phyloP scores from a whole-genome alignment of 352 stramenopile genomes.

The Pythium utonaiense region DNA sequence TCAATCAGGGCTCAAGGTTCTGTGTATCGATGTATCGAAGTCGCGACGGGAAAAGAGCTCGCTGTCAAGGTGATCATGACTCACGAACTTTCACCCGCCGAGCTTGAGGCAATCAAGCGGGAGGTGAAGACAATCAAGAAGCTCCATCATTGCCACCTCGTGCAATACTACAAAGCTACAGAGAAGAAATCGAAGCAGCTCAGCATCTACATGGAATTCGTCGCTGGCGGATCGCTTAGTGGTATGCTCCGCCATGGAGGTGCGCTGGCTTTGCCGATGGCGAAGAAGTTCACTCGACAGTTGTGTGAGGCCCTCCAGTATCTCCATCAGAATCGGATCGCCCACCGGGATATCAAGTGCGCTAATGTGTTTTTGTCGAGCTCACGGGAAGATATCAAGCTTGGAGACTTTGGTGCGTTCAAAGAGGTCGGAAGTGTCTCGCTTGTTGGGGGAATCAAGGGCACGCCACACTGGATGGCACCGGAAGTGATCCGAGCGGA shows the following conservation, averaged over 20 bases:
- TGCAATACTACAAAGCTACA: constrained; percentile 60
- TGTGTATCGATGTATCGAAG: constrained; percentile 70
- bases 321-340: constrained; percentile 84
- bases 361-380: constrained; percentile 74
- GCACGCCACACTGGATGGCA: constrained; percentile 91
- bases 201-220: constrained; percentile 88
- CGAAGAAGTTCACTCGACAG: constrained; percentile 74
- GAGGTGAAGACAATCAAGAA: constrained; percentile 71
- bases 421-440: constrained; percentile 69
- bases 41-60: constrained; percentile 42
- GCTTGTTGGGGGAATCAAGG: constrained; percentile 78
- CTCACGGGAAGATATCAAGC: constrained; percentile 42
- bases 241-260: constrained; percentile 47
- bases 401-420: constrained; percentile 76
- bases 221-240: constrained; percentile 75
- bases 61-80: constrained; percentile 72
- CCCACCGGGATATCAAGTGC: constrained; percentile 87
- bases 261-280: constrained; percentile 34
- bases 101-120: constrained; percentile 56
- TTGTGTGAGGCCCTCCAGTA: constrained; percentile 81
- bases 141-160: constrained; percentile 50
- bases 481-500: constrained; percentile 82
- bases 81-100: constrained; percentile 39
- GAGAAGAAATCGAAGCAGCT: constrained; percentile 56
- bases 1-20: constrained; percentile 45